Base-by-base conservation (phyloP, 1,284 basidiomycete genomes). In the Coniferiporia weirii region DNA sequence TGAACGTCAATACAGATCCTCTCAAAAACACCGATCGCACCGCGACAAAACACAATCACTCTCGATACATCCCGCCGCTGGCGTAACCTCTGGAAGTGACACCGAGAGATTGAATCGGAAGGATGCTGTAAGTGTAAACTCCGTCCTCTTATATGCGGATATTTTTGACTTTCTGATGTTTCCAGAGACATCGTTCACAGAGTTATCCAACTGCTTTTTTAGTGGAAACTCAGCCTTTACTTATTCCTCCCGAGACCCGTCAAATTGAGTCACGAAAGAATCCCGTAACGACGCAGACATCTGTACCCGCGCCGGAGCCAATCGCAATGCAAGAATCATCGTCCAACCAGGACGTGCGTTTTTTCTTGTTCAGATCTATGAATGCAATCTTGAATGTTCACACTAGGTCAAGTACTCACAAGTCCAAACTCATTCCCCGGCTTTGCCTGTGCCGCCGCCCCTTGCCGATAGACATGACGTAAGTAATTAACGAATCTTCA, bases 71-170 rank as follows among this genome's bases (percentile, higher is more conserved):
- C 32, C 32, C 19, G 22, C 34, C 9, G 22, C 50, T 20, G 52
- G 57, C 9, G 53, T 27, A 4, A 52, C 47, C 13, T 60, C 59
- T 4, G 59, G 59, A 35, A 60, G 59, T 56, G 59, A 60, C 15
- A 60, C 53, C 10, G 59, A 60, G 13, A 60, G 43, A 34, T 19
- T 49, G 10, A 46, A 15, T 22, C 34, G 40, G 27, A 60, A 52
- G 38, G 59, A 60, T 36, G 59, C n/a, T n/a, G n/a, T n/a, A n/a
- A n/a, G n/a, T n/a, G n/a, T 60, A 38, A 60, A 52, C 43, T 49
- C 17, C 15, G 19, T 35, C 20, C 15, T 22, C 17, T 49, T n/a
- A 51, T 20, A 38, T 34, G 20, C 32, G 20, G 47, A 49, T 34
- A 19, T 54, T 51, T 48, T 19, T 48, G 8, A 45, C 10, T 12